phyloP scores from a whole-genome alignment of 768 basidiomycete species.

The Kwoniella pini region DNA sequence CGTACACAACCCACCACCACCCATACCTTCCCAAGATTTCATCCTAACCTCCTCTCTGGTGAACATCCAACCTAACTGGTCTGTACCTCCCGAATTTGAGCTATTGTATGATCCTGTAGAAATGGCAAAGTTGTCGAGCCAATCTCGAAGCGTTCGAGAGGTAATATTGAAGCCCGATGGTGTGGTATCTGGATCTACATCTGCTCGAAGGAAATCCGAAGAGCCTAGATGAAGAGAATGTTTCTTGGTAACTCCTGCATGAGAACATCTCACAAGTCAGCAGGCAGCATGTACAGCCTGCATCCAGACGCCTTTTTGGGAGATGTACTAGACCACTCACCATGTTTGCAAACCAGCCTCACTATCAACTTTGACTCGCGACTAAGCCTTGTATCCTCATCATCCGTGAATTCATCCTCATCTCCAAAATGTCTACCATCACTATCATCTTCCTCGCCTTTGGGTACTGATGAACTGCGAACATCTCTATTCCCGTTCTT shows the following conservation, averaged over 20 bases:
- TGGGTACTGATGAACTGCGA: background rate
- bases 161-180: conserved; percentile 44
- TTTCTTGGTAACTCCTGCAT: conserved; percentile 50
- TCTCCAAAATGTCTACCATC: conserved; percentile 16
- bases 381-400: conserved; percentile 22
- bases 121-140: conserved; percentile 51
- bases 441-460: background rate
- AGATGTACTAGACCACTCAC: conserved; percentile 25
- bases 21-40: conserved; percentile 48
- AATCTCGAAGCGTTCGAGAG: conserved; percentile 45
- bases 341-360: conserved; percentile 52
- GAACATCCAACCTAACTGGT: conserved; percentile 53
- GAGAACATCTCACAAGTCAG: conserved; percentile 13
- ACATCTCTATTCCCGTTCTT: background rate
- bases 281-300: no score
- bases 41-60: conserved; percentile 42
- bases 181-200: conserved; percentile 46
- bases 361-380: conserved; percentile 40
- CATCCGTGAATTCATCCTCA: conserved; percentile 33
- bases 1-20: conserved; percentile 35
- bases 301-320: background rate
- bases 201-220: conserved; percentile 46
- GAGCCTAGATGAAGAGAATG: conserved; percentile 49
- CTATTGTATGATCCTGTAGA: conserved; percentile 4
- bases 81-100: conserved; percentile 11